Evolutionary conservation across 257 asterid genomes (phyloP), one percentile per base, ranked within the genome.

Genomic region (Solanum habrochaites): DNA sequence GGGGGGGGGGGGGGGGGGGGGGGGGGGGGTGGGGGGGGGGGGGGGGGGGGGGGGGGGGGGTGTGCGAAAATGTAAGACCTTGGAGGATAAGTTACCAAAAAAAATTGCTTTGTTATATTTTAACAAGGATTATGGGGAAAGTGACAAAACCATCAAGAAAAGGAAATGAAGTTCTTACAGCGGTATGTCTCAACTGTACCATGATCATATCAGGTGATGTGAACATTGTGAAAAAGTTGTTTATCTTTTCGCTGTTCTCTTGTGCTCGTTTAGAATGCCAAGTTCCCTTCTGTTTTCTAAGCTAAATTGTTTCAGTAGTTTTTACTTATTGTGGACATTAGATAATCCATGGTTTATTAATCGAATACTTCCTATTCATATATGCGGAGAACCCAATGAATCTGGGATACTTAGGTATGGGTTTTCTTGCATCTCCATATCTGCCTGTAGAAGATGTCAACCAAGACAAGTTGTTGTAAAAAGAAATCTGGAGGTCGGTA

Each of bases 31-130:
- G n/a, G n/a, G n/a, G n/a, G n/a, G n/a, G n/a, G n/a, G n/a, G n/a
- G n/a, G n/a, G n/a, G n/a, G n/a, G n/a, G n/a, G n/a, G n/a, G n/a
- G n/a, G n/a, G n/a, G n/a, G n/a, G n/a, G n/a, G n/a, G n/a, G n/a
- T n/a, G 88, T 86, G 90, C 89, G 90, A 87, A 88, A 86, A 70
- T 83, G 97, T 49, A 90, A 91, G 93, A 89, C 93, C 88, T 87
- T 95, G 52, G 98, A 94, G 86, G 98, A 95, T 73, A 90, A 94
- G 94, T 97, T n/a, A n/a, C n/a, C n/a, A n/a, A n/a, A n/a, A n/a
- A n/a, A n/a, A n/a, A n/a, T n/a, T 90, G 87, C 70, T 75, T 91
- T 85, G 25, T 94, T 77, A 95, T n/a, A 86, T 66, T 91, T 90
- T 43, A 94, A 91, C 66, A 96, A 93, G 18, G 96, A 94, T 82